Conservation (phyloP, 257 asterid species). For the Scutellaria galericulata region DNA sequence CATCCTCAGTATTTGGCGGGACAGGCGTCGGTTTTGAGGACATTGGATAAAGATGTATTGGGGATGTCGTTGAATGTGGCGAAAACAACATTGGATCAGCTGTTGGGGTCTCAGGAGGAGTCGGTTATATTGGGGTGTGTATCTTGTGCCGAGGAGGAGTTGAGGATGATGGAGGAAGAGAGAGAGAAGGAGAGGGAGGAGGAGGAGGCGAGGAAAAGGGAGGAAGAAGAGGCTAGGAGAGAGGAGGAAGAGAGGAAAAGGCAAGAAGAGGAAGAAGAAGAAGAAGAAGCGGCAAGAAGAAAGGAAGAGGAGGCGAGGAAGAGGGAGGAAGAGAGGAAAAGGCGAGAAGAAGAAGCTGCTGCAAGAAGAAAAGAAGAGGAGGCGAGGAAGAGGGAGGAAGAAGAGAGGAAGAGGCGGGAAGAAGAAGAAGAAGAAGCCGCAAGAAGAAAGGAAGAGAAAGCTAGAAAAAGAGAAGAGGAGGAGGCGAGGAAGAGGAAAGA, state of each 20-base stretch:
- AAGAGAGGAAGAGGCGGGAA: background rate
- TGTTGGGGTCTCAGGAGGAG: slow-evolving; percentile 47
- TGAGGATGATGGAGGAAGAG: slow-evolving; percentile 59
- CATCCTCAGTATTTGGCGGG: slow-evolving; percentile 81
- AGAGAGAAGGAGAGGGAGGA: slow-evolving; percentile 48
- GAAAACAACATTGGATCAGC: slow-evolving; percentile 49
- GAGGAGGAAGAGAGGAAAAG: background rate
- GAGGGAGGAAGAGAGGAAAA: slow-evolving; percentile 1
- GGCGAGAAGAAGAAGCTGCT: slow-evolving; percentile 15
- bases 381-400: background rate
- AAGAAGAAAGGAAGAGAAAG: background rate
- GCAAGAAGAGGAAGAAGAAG: background rate
- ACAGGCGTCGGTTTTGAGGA: slow-evolving; percentile 60
- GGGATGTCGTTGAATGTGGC: slow-evolving; percentile 53
- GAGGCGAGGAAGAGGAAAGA: background rate
- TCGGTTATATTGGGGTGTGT: slow-evolving; percentile 65
- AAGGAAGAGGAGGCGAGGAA: slow-evolving; percentile 2
- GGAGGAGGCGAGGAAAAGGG: slow-evolving; percentile 14
- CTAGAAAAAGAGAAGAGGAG: background rate
- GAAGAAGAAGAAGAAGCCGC: slow-evolving; percentile 11
- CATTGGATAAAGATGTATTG: slow-evolving; percentile 58
- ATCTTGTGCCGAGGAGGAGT: slow-evolving; percentile 86
- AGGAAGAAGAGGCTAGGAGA: slow-evolving; percentile 1
- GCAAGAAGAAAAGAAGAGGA: background rate
- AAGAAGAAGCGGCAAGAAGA: no score